phyloP scores from a whole-genome alignment of 805 yeast species.

The Wickerhamiella domercqiae region DNA sequence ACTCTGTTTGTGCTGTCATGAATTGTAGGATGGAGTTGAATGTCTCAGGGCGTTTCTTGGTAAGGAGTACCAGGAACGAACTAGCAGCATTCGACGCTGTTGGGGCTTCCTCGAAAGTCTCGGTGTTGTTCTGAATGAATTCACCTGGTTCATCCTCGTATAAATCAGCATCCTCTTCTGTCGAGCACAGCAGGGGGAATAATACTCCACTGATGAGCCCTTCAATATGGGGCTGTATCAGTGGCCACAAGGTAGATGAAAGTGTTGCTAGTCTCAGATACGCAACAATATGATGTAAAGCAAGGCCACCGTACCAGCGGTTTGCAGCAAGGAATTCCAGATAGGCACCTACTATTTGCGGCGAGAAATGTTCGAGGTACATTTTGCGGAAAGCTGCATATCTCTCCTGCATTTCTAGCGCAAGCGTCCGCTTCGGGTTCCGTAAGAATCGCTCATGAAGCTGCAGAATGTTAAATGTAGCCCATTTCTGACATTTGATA shows the following conservation, averaged over 20 bases:
- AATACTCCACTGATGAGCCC: constrained; percentile 55
- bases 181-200: constrained; percentile 60
- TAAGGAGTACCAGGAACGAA: constrained; percentile 54
- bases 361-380: constrained; percentile 47
- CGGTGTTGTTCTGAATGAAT: constrained; percentile 61
- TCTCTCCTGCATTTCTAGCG: constrained; percentile 25
- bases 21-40: constrained; percentile 10
- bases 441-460: constrained; percentile 45
- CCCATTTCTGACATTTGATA: constrained; percentile 85
- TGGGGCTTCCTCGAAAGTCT: constrained; percentile 39
- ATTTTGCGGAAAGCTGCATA: constrained; percentile 46
- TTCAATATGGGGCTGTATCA: constrained; percentile 49
- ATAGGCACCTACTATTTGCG: constrained; percentile 52
- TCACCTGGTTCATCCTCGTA: constrained; percentile 84
- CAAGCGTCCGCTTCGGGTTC: constrained; percentile 18
- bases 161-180: constrained; percentile 48
- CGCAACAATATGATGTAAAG: constrained; percentile 47
- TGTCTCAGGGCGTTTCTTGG: constrained; percentile 39
- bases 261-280: constrained; percentile 49
- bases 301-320: constrained; percentile 62
- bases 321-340: constrained; percentile 57
- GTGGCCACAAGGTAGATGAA: constrained; percentile 45
- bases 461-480: constrained; percentile 60
- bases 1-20: constrained; percentile 13
- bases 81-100: constrained; percentile 73